Base-by-base conservation (phyloP, 805 yeast genomes). In the Teunomyces kruisii region DNA sequence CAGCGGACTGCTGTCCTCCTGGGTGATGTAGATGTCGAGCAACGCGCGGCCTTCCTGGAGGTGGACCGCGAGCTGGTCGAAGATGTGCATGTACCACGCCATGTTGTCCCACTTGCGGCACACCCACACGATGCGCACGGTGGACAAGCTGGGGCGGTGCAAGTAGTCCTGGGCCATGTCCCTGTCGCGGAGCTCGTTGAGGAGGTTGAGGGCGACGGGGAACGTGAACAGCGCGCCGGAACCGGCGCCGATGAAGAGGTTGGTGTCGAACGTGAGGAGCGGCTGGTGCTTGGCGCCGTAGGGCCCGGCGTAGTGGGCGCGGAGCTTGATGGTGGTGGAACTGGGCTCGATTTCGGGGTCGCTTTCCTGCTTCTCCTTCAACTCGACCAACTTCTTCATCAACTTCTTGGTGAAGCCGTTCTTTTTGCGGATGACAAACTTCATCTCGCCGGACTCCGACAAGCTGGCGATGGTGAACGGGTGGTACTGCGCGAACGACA, bases 381-480 rank as follows among this genome's bases (percentile, higher is more conserved):
- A 32, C 41, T 54, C 53, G 26, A 40, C 26, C 28, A 74, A 48
- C 40, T 59, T 66, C 13, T 59, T 52, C 42, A 58, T 54, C 27
- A 76, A 54, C 30, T 58, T 57, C 38, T 54, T 63, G 22, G 80
- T 76, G 46, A 76, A 75, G 0, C 81, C 81, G 16, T 63, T 61
- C 47, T 67, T 64, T 15, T 60, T 62, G 45, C 70, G 62, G 26
- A 75, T 66, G 2, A 77, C 58, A 41, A 78, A 59, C 17, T 57
- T 65, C 55, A 78, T 66, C 32, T 66, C 68, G 2, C 70, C 70
- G 2, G 67, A 45, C 6, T 61, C 68, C 9, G 75, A 57, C 30
- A 72, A 51, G 40, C 74, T 67, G 3, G 72, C 55, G 40, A 75
- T 71, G 2, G 80, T 73, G 54, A 76, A 76, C 1, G 81, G 81